Evolutionary conservation across 2,329 filamentous ascomycete species (phyloP).

Genomic region (Pseudopyrenochaeta lycopersici): DNA sequence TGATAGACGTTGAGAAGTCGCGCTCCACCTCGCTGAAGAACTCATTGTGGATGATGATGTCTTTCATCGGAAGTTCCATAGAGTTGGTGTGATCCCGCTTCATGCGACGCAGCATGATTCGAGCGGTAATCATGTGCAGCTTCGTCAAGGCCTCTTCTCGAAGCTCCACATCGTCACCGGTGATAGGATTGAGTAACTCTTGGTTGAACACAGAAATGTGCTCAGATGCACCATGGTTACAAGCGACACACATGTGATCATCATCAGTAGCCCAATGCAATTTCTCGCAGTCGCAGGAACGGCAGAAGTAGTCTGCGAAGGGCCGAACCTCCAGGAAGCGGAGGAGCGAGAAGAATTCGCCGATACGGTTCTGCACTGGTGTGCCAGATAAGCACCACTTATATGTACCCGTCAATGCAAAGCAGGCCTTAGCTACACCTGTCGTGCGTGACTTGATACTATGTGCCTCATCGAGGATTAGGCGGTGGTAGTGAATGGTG

Average conservation of each 20-base stretch:
- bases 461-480: conserved; percentile 95
- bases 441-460: conserved; percentile 92
- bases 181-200: conserved; percentile 84
- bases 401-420: conserved; percentile 85
- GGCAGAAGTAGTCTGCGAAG: conserved; percentile 95
- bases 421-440: conserved; percentile 93
- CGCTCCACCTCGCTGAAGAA: conserved; percentile 97
- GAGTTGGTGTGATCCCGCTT: conserved; percentile 93
- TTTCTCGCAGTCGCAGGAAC: conserved; percentile 79
- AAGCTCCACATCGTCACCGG: conserved; percentile 57
- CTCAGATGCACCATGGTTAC: conserved; percentile 71
- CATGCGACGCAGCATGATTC: conserved; percentile 93
- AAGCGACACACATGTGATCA: conserved; percentile 74
- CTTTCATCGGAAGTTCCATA: conserved; percentile 96
- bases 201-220: conserved; percentile 91
- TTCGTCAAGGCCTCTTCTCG: conserved; percentile 80
- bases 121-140: conserved; percentile 85
- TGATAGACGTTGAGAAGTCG: conserved; percentile 94
- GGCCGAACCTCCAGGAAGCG: conserved; percentile 89
- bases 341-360: conserved; percentile 94
- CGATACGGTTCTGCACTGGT: conserved; percentile 94
- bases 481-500: conserved; percentile 83
- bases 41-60: conserved; percentile 89
- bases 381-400: conserved; percentile 97
- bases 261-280: conserved; percentile 85